Evolutionary conservation across 2,329 filamentous ascomycete genomes (phyloP), one percentile per base, ranked within the genome.

Genomic region (Teratosphaeria zuluensis): DNA sequence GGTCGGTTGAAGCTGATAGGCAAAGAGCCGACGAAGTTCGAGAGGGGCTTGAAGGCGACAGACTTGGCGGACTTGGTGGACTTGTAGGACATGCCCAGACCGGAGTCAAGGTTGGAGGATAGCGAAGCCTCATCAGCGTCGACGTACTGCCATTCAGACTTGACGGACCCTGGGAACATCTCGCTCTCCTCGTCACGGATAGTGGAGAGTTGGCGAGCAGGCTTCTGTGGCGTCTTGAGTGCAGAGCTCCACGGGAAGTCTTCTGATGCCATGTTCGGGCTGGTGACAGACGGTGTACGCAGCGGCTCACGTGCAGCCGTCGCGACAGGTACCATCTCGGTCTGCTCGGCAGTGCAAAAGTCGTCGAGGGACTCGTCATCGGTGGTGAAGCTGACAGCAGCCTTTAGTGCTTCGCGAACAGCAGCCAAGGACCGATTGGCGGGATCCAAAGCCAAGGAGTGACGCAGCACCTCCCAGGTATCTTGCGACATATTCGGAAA

Each of bases 401-500:
- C 87, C 63, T 85, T 76, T 35, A 99, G 84, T 56, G 89, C 89
- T 56, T 90, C 83, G 65, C 89, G 89, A 61, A 90, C 85, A 61
- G 84, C 89, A 33, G 82, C 78, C 54, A 99, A 79, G 35, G 92
- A 95, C 58, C 94, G 88, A 80, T 91, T 95, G 73, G 82, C 83
- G 11, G 94, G 94, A 71, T 99, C 92, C 66, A 99, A 77, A 68
- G 90, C 90, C 83, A 99, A 84, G 73, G 90, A 95, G 75, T 95
- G 84, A 56, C 87, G 85, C 74, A 99, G 85, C 65, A 99, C 90
- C 74, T 96, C 91, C 70, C 89, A 99, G 0, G 94, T 96, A 74
- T 99, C 94, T 74, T 96, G 90, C 55, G 92, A 97, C 92, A 99
- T 96, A 74, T 89, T 92, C 46, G 94, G 92, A 75, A 99, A 99